phyloP scores from a whole-genome alignment of 2,329 filamentous ascomycete genomes.

The Zasmidium angulare region DNA sequence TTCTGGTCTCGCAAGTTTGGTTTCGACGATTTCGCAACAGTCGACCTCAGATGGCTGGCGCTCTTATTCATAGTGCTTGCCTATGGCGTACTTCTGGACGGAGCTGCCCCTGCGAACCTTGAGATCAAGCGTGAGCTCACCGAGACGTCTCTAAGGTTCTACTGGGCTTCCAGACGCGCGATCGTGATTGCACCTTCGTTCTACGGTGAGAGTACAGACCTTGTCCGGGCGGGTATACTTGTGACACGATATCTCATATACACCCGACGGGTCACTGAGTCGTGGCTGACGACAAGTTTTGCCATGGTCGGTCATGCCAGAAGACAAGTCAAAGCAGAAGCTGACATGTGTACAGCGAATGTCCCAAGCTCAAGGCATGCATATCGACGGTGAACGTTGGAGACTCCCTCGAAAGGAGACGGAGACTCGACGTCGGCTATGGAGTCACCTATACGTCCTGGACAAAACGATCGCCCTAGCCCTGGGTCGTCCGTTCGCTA shows the following conservation, averaged over 20 bases:
- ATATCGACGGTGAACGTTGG: constrained; percentile 4
- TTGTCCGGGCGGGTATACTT: neutral
- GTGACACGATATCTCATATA: neutral
- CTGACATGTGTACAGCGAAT: neutral
- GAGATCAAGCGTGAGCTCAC: neutral
- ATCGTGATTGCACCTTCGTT: neutral
- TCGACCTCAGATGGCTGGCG: neutral
- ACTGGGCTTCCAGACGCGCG: neutral
- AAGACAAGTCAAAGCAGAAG: neutral
- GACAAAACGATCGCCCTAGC: neutral
- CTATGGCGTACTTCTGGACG: neutral
- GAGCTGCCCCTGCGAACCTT: neutral
- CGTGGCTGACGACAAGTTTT: neutral
- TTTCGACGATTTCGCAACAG: neutral
- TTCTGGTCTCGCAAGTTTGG: neutral
- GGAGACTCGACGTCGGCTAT: constrained; percentile 3
- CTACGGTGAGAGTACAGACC: neutral
- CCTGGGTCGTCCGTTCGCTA: constrained; percentile 1
- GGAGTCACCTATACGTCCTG: constrained; percentile 1
- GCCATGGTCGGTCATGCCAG: neutral
- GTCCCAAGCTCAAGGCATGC: constrained; percentile 3
- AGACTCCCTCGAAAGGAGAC: neutral
- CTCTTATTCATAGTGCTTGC: neutral
- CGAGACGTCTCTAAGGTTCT: neutral
- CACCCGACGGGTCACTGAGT: neutral